Base-by-base conservation (phyloP, 768 basidiomycete genomes). In the Psilocybe tampanensis region DNA sequence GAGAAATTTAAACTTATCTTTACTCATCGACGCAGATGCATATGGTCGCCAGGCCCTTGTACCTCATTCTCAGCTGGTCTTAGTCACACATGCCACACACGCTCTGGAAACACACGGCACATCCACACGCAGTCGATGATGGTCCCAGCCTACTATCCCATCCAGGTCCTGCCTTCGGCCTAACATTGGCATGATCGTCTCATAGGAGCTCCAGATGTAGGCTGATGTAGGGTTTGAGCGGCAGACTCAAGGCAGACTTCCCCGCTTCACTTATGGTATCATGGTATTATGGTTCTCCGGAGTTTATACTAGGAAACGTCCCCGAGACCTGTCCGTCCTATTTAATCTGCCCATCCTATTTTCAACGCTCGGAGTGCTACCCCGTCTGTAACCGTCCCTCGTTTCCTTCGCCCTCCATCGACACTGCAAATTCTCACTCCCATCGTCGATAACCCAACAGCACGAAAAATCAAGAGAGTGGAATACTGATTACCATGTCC, bases 401-500 rank as follows among this genome's bases (percentile, higher is more conserved):
- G 50, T 44, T 34, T 44, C 47, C 47, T 13, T 39, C 12, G 7
- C 36, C 36, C 36, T 8, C 36, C 36, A 13, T 39, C n/a, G 6
- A 3, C 12, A 15, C 36, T 15, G 13, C 12, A 5, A 15, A 39
- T 5, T n/a, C 36, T n/a, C 36, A 39, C 15, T n/a, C 15, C 36
- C 6, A 9, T 29, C 29, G 29, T 29, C 29, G 29, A 29, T 39
- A 39, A n/a, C 36, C 7, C 36, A 39, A 8, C 12, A 39, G 4
- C 36, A 13, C 36, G 3, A 39, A 39, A 39, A 39, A 39, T 3
- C 6, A 39, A 5, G 15, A 39, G 12, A 39, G 36, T 39, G 15
- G 36, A 5, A 39, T 39, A 39, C 6, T 39, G 3, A 13, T n/a
- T n/a, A 26, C 58, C 68, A 87, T 88, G 86, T 82, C 81, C 29